These are phyloP conservation scores for Plasmodium inui DNA, from an alignment of 169 alveolate genomes.

Conservation along the genomic window DNA sequence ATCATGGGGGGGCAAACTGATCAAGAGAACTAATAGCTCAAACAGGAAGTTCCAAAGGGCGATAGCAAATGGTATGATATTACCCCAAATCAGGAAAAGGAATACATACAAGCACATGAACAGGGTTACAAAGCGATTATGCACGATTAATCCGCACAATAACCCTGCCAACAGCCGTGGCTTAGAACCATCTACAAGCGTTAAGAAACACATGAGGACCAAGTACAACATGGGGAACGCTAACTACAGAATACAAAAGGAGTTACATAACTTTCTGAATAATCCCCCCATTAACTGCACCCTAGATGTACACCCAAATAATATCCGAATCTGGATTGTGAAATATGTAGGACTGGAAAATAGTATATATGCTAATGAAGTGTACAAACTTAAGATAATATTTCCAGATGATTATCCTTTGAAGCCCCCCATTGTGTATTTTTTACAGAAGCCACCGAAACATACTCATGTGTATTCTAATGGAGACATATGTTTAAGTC, in stretches of 20 bases:
- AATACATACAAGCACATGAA: background rate
- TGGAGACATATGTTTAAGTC: slow-evolving; percentile 89
- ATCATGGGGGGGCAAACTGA: background rate
- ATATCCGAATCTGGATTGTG: slow-evolving; percentile 86
- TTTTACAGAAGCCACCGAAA: slow-evolving; percentile 87
- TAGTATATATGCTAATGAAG: slow-evolving; percentile 86
- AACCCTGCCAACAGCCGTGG: background rate
- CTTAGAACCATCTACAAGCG: slow-evolving; percentile 35
- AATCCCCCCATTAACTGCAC: slow-evolving; percentile 87
- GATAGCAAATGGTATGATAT: background rate
- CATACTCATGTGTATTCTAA: slow-evolving; percentile 90
- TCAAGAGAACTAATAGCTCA: background rate
- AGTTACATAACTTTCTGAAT: slow-evolving; percentile 65
- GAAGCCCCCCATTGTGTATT: slow-evolving; percentile 88
- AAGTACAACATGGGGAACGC: slow-evolving; percentile 70
- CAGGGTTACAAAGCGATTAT: slow-evolving; percentile 12
- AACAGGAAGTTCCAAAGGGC: slow-evolving; percentile 5
- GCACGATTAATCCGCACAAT: slow-evolving; percentile 18
- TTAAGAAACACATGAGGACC: slow-evolving; percentile 49
- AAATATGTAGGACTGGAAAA: slow-evolving; percentile 84
- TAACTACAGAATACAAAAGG: slow-evolving; percentile 72
- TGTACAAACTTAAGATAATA: slow-evolving; percentile 82
- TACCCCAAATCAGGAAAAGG: background rate
- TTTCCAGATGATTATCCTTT: slow-evolving; percentile 89
- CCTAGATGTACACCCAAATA: slow-evolving; percentile 84